Conservation (phyloP, 345 rosid species). For the Brassica nigra region DNA sequence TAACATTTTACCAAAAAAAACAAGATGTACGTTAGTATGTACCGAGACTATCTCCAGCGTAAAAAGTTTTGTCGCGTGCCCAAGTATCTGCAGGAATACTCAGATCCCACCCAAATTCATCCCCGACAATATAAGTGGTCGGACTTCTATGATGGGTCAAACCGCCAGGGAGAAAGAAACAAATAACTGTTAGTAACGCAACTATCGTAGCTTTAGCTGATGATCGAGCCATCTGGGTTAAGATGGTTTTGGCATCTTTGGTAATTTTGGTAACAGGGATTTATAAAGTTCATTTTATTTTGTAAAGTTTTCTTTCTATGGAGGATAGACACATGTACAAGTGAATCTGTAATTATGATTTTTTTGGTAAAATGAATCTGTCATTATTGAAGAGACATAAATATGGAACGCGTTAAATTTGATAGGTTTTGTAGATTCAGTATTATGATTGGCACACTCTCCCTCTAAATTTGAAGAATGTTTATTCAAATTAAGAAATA, state of each 20-base stretch:
- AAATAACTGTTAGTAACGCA: neutral
- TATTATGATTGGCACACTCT: neutral
- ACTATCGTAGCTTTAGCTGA: neutral
- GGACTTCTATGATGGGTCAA: slow-evolving; percentile 5
- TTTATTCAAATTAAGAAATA: neutral
- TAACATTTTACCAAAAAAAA: no score
- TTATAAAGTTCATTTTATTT: neutral
- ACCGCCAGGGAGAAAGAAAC: neutral
- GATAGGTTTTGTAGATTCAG: neutral
- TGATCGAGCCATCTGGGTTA: slow-evolving; percentile 16
- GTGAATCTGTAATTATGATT: neutral
- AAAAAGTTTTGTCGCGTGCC: slow-evolving; percentile 27
- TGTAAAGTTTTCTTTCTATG: neutral
- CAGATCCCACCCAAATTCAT: neutral
- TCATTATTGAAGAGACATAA: neutral
- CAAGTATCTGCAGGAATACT: slow-evolving; percentile 10
- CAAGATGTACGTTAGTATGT: neutral
- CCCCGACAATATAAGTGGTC: slow-evolving; percentile 17
- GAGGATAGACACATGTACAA: neutral
- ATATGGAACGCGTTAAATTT: neutral
- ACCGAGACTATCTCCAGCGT: slow-evolving; percentile 33
- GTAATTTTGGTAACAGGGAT: neutral
- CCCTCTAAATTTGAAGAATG: neutral
- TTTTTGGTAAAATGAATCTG: neutral
- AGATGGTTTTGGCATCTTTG: neutral